These are phyloP conservation scores for Chlamydomonas schloesseri DNA, from an alignment of 139 green algal genomes.

Conservation along the genomic window DNA sequence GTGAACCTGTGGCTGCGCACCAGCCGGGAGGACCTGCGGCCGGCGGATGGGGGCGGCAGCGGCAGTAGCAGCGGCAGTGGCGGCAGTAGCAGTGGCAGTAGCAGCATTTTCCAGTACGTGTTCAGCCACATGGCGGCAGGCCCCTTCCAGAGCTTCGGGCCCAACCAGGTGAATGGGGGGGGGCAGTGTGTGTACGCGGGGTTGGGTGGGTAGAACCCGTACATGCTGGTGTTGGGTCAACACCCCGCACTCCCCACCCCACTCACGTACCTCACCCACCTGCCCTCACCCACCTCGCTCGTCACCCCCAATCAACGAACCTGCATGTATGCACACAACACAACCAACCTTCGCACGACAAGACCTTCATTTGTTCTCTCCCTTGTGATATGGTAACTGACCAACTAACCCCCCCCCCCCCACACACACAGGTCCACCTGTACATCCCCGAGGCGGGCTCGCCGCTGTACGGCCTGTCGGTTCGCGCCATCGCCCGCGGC, in stretches of 20 bases:
- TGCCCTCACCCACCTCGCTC: too few relatives aligned
- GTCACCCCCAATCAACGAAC: too few relatives aligned
- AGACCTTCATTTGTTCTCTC: too few relatives aligned
- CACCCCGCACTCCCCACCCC: too few relatives aligned
- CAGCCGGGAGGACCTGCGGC: background rate
- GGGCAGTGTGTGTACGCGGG: background rate
- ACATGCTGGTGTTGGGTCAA: too few relatives aligned
- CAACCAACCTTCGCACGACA: too few relatives aligned
- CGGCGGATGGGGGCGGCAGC: too few relatives aligned
- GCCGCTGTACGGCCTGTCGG: slow-evolving; percentile 55
- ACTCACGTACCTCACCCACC: too few relatives aligned
- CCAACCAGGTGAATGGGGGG: slow-evolving; percentile 27
- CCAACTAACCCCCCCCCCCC: background rate
- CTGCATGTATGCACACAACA: too few relatives aligned
- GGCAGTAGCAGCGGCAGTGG: too few relatives aligned
- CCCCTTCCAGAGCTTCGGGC: slow-evolving; percentile 12
- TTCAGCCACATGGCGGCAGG: slow-evolving; percentile 3
- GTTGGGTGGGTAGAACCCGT: background rate
- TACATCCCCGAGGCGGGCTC: slow-evolving; percentile 59
- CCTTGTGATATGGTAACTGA: too few relatives aligned
- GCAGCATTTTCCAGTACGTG: slow-evolving; percentile 20
- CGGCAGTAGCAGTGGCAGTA: background rate
- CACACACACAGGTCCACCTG: slow-evolving; percentile 52
- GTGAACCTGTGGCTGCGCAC: slow-evolving; percentile 35
- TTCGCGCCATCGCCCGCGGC: slow-evolving; percentile 61